phyloP scores from a whole-genome alignment of 129 eudicot genomes.

The Lactuca saligna region DNA sequence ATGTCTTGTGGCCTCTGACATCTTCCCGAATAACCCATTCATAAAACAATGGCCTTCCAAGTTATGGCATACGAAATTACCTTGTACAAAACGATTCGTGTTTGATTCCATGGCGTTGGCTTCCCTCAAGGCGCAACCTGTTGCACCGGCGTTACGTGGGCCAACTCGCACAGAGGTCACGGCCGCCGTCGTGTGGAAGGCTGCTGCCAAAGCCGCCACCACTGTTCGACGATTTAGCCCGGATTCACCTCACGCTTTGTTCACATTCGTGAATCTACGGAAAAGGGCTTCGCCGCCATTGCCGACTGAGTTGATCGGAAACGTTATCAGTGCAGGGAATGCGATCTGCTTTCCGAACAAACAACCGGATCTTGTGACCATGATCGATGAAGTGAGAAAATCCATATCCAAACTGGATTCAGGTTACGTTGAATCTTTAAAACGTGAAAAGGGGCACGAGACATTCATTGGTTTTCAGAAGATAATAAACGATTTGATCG shows the following conservation, averaged over 20 bases:
- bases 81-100: constrained; percentile 15
- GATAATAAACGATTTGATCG: background rate
- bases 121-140: background rate
- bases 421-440: background rate
- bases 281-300: constrained; percentile 23
- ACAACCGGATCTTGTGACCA: constrained; percentile 2
- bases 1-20: constrained; percentile 12
- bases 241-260: constrained; percentile 11
- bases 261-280: constrained; percentile 10
- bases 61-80: background rate
- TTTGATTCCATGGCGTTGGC: constrained; percentile 1
- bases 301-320: constrained; percentile 7
- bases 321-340: background rate
- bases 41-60: constrained; percentile 15
- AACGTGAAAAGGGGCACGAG: constrained; percentile 11
- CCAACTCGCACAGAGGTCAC: constrained; percentile 26
- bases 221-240: constrained; percentile 11
- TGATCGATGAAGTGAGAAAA: constrained; percentile 13
- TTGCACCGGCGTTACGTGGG: background rate
- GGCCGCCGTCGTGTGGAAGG: constrained; percentile 16
- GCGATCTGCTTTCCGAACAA: constrained; percentile 6
- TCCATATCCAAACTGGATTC: constrained; percentile 2
- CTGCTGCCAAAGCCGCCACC: constrained; percentile 21
- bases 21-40: constrained; percentile 20
- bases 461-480: background rate